Evolutionary conservation across 257 asterid genomes (phyloP), one percentile per base, ranked within the genome.

Genomic region (Solanum medicagineum): DNA sequence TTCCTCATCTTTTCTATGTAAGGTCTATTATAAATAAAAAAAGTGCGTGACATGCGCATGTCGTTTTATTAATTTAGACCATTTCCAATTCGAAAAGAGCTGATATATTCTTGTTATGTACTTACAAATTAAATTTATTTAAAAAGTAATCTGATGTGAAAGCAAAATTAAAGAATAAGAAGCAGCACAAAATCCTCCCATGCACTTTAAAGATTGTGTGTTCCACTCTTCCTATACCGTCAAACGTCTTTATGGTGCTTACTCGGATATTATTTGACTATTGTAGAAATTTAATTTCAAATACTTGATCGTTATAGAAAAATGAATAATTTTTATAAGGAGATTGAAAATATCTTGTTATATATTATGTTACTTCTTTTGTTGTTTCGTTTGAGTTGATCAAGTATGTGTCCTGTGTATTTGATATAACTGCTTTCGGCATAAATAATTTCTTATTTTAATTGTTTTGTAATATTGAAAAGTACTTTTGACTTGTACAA

Each of bases 111-210:
- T 8, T 77, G 15, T 59, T 66, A 75, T 24, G 44, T 49, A 75
- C 22, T 75, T 22, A 24, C 12, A 47, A 14, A 42, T 75, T 24
- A 47, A 14, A 42, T 75, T 24, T 15, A 49, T 75, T 75, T 75
- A 8, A 24, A 74, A 75, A 6, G 81, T 49, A 24, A 75, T 75
- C 4, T 75, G 62, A 75, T 1, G 10, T 16, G 17, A 53, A 77
- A 53, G n/a, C 14, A 8, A 79, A 79, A 60, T 60, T 60, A n/a
- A 10, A n/a, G 83, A 10, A 10, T 53, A 79, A 79, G 83, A 26
- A 79, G 24, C 83, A 53, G 49, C 83, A 53, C 44, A 79, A 79
- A 79, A 53, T 79, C 83, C 26, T 29, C 65, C 49, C 65, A 77
- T 77, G 82, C 45, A 79, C 65, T 53, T 79, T 53, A 79, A 79